Base-by-base conservation (phyloP, 306 rosid genomes). In the Cucurbita maxima region DNA sequence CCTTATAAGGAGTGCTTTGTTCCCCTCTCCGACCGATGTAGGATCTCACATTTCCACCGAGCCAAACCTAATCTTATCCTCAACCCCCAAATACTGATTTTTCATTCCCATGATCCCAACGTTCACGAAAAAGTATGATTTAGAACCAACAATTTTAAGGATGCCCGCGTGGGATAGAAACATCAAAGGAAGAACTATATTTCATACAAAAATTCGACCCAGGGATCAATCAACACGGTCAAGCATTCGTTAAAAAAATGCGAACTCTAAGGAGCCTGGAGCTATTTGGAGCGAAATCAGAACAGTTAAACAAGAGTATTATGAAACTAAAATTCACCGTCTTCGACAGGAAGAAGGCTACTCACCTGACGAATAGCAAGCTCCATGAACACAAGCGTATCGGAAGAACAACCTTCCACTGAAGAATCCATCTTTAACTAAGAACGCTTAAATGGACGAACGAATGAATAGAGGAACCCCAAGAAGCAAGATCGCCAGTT, bases 301-400 rank as follows among this genome's bases (percentile, higher is more conserved):
- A 41, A 19, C 16, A 38, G 50, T 16, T 30, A 43, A 20, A 66
- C 72, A 11, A 66, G 30, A 66, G 72, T 20, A 44, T 43, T 66
- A 19, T 6, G 55, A 67, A 8, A 44, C 55, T 6, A 20, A 68
- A 64, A 11, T 64, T 3, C 55, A 44, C 40, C 40, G 12, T 48
- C 3, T 22, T 68, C 56, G 20, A 12, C 3, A 48, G 50, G 22
- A 19, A 10, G 22, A 19, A 10, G 13, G 2, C 0, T 41, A 43
- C 9, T 66, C 80, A 89, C 96, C 91, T 90, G 94, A 3, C 82
- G 83, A 66, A 93, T 75, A 20, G 98, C 97, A 59, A 83, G 87
- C 38, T 80, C 84, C 98, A 93, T 93, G 72, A 90, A 88, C n/a
- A 48, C 73, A 62, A 74, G 54, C 38, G 87, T 82, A 11, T 77